These are phyloP conservation scores for Patellifolia procumbens DNA, from an alignment of 179 eudicot genomes.

Conservation along the genomic window DNA sequence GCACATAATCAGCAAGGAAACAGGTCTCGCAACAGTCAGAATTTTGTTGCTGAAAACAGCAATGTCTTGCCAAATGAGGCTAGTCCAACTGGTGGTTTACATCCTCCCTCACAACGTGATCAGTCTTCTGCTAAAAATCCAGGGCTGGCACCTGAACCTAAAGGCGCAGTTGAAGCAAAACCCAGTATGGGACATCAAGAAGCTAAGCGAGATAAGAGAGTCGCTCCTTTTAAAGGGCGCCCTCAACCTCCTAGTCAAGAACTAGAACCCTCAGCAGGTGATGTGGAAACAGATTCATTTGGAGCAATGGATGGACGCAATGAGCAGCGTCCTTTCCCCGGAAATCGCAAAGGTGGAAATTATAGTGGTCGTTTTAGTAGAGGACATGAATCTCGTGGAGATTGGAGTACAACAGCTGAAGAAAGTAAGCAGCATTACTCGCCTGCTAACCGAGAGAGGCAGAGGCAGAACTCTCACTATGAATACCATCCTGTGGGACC, in stretches of 20 bases:
- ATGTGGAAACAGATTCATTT: constrained; percentile 32
- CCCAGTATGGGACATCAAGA: constrained; percentile 40
- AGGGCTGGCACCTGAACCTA: constrained; percentile 24
- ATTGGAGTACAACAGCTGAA: constrained; percentile 42
- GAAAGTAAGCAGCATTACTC: constrained; percentile 51
- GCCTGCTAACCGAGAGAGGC: constrained; percentile 58
- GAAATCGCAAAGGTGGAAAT: constrained; percentile 48
- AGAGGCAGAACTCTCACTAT: constrained; percentile 59
- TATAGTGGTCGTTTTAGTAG: constrained; percentile 42
- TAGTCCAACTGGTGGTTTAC: constrained; percentile 24
- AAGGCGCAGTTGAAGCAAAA: constrained; percentile 25
- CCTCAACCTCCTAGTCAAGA: constrained; percentile 41
- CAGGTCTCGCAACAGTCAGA: constrained; percentile 41
- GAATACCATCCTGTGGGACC: constrained; percentile 87
- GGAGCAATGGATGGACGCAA: constrained; percentile 32
- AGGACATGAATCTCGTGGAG: constrained; percentile 63
- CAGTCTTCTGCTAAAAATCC: constrained; percentile 20
- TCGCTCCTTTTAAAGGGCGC: constrained; percentile 39
- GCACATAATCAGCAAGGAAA: constrained; percentile 39
- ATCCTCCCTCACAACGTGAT: constrained; percentile 17
- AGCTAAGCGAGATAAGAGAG: constrained; percentile 47
- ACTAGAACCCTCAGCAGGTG: constrained; percentile 21
- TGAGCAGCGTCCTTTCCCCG: constrained; percentile 53
- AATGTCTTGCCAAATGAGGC: constrained; percentile 33
- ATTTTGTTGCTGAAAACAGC: constrained; percentile 35